Evolutionary conservation across 2,329 filamentous ascomycete genomes (phyloP), one percentile per base, ranked within the genome.

Genomic region (Hypoxylon sp.): DNA sequence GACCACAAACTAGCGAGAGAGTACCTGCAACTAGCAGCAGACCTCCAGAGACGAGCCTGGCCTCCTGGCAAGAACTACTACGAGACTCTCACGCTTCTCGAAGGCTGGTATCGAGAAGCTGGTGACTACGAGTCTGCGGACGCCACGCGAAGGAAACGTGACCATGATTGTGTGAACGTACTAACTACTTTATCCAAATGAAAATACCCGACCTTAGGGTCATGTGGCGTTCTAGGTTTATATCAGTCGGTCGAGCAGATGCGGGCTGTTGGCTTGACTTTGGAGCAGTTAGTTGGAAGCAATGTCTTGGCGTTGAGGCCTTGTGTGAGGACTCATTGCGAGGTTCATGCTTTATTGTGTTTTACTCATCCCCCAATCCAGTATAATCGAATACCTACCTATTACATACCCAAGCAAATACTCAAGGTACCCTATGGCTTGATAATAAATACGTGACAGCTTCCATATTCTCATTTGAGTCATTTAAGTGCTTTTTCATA

Each of bases 21-120:
- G 17, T 73, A 75, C 22, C 50, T 77, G 22, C 69, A 68, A 30
- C 58, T 65, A 42, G 74, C 75, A 0, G 67, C 59, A 2, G 73
- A 76, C 20, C 70, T 77, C n/a, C 75, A 76, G 68, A 48, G 48
- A 11, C 59, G 70, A 13, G 65, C 73, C 14, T 76, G 74, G 74
- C 63, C 64, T n/a, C 61, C 65, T 1, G 74, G 73, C 6, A 75
- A 75, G 65, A 76, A 77, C 25, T 77, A 76, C 56, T 73, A 74
- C 48, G 74, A 76, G 61, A 74, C 74, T 2, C n/a, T 76, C 14
- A 68, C 64, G 22, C 65, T 73, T 20, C 72, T 77, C 40, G 73
- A 75, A 60, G 33, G 46, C 8, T 77, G 75, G 75, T 70, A 75
- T 40, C 68, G 50, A 22, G 74, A 77, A 51, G 74, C 73, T 5